Percentiles rank a stretch among this genome's conserved stretches.
Conservation (phyloP, 352 stramenopile species). For the Phytophthora quininea region DNA sequence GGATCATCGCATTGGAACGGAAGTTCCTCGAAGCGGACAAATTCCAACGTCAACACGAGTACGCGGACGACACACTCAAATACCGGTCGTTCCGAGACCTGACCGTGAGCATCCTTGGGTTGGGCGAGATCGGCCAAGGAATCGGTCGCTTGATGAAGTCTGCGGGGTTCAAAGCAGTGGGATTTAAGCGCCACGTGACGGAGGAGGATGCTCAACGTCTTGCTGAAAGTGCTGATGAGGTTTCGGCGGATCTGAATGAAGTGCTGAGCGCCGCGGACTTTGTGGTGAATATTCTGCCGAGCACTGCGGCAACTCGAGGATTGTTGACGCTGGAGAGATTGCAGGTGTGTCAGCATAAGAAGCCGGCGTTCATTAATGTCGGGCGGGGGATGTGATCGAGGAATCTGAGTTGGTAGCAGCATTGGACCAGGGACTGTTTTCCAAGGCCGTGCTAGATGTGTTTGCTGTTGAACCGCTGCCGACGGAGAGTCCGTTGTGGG, state of each 20-base stretch:
- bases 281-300: slow-evolving; percentile 86
- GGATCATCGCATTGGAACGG: slow-evolving; percentile 39
- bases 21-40: slow-evolving; percentile 50
- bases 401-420: slow-evolving; percentile 73
- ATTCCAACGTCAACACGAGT: slow-evolving; percentile 36
- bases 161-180: slow-evolving; percentile 62
- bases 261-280: slow-evolving; percentile 71
- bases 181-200: slow-evolving; percentile 61
- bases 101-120: slow-evolving; percentile 58
- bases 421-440: slow-evolving; percentile 67
- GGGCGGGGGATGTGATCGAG: slow-evolving; percentile 85
- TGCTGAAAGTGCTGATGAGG: slow-evolving; percentile 34
- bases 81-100: slow-evolving; percentile 44
- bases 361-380: slow-evolving; percentile 89
- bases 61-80: slow-evolving; percentile 30
- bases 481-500: slow-evolving; percentile 67
- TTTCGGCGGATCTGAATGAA: slow-evolving; percentile 54
- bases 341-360: slow-evolving; percentile 45
- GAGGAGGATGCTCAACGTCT: slow-evolving; percentile 9
- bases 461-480: slow-evolving; percentile 60
- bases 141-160: slow-evolving; percentile 56
- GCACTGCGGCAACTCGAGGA: slow-evolving; percentile 72
- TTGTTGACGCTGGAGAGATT: slow-evolving; percentile 60
- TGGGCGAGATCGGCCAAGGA: slow-evolving; percentile 67
- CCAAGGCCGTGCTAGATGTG: slow-evolving; percentile 69